Base-by-base conservation (phyloP, 2,329 filamentous ascomycete genomes). In the Curvularia hawaiiensis region DNA sequence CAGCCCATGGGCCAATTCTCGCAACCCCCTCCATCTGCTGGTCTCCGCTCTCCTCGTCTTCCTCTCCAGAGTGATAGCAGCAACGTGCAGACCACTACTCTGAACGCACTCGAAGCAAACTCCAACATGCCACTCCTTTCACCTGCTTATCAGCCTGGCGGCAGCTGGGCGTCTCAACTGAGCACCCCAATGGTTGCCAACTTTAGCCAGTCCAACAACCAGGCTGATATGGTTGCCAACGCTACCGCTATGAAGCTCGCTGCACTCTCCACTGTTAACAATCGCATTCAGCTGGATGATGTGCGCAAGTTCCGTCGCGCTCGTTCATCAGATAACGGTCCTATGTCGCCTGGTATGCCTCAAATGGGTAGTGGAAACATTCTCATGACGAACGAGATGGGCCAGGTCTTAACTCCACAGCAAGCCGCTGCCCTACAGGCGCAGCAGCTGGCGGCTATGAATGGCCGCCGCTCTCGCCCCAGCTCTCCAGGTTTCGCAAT, bases 241-340 rank as follows among this genome's bases (percentile, higher is more conserved):
- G 95, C 95, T 26, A 98, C 95, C 16, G 95, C 95, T 22, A 99
- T 99, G 95, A 99, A 99, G 78, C 85, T 99, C 50, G 95, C 95
- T 45, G 95, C 95, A 18, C 83, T 99, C 45, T 98, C 94, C 5
- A 99, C 95, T 3, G 95, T 99, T 49, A 99, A 98, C 81, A 99
- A 98, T 77, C 90, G 95, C 41, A 97, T 99, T 70, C 93, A 95
- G 51, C 83, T 99, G 58, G 95, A 99, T 70, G 95, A 99, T 75
- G 94, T 96, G 61, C 91, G 93, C 72, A 98, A 98, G 79, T 98
- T 95, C 78, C 91, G 95, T 63, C 90, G 94, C 59, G 88, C 92
- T 64, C 88, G 93, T 59, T 97, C 95, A 48, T 93, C 92, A 68
- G 94, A 97, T 68, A 88, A 89, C 69, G 80, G 79, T 57, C 84